phyloP scores from a whole-genome alignment of 2,329 filamentous ascomycete genomes.

The Verticillium dahliae region DNA sequence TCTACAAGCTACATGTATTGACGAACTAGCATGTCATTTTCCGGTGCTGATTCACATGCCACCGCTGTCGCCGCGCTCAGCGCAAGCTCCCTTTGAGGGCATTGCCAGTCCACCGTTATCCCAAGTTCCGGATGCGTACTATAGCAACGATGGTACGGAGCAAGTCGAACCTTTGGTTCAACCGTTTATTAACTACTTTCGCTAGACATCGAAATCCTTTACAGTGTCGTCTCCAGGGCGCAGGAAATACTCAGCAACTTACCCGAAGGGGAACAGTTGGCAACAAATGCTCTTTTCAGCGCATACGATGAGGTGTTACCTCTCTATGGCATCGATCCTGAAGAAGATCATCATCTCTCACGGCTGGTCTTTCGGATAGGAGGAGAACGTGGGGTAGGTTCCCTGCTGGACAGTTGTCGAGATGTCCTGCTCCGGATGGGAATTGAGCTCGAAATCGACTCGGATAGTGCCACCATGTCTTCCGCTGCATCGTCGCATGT shows the following conservation, averaged over 20 bases:
- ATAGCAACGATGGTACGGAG: slow-evolving; percentile 53
- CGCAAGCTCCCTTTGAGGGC: slow-evolving; percentile 27
- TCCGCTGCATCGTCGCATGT: background rate
- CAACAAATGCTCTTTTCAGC: slow-evolving; percentile 71
- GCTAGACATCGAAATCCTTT: slow-evolving; percentile 70
- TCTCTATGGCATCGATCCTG: slow-evolving; percentile 61
- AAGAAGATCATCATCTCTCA: slow-evolving; percentile 69
- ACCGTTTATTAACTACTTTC: background rate
- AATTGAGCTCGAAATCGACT: slow-evolving; percentile 55
- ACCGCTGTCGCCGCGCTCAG: slow-evolving; percentile 21
- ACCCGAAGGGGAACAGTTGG: slow-evolving; percentile 55
- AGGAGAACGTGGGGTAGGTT: slow-evolving; percentile 49
- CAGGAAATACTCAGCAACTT: slow-evolving; percentile 54
- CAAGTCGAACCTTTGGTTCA: background rate
- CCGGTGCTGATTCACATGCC: slow-evolving; percentile 24
- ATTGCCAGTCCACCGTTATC: slow-evolving; percentile 18
- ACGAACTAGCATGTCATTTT: slow-evolving; percentile 24
- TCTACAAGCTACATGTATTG: background rate
- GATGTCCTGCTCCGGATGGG: slow-evolving; percentile 61
- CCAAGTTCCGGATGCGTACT: slow-evolving; percentile 33
- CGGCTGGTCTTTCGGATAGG: slow-evolving; percentile 76
- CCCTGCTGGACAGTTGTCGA: slow-evolving; percentile 64
- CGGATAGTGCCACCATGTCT: slow-evolving; percentile 24
- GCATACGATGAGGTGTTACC: slow-evolving; percentile 75
- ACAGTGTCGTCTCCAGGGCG: slow-evolving; percentile 68